Evolutionary conservation across 331 rosid species (phyloP).

Genomic region (Dryas integrifolia): DNA sequence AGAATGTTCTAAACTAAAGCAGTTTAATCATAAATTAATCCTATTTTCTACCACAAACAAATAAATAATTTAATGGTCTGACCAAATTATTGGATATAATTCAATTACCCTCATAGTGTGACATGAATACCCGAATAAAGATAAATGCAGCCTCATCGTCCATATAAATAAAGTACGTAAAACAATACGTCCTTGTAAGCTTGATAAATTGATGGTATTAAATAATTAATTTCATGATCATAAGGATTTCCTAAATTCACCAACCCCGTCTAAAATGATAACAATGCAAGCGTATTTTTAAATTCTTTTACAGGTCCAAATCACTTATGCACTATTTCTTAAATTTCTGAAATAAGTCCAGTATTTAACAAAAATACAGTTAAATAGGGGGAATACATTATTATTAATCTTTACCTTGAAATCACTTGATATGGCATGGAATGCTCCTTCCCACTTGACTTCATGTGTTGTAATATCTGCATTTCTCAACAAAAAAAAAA

Average conservation of each 20-base stretch:
- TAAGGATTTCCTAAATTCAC: neutral
- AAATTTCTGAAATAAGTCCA: neutral
- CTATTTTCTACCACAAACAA: neutral
- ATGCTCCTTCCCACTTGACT: constrained; percentile 94
- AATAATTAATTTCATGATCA: neutral
- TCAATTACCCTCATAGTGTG: neutral
- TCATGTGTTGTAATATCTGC: constrained; percentile 96
- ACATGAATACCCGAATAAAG: neutral
- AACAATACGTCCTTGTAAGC: neutral
- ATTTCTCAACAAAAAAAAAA: constrained; percentile 15
- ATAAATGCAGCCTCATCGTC: neutral
- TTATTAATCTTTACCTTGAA: constrained; percentile 56
- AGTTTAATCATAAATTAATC: neutral
- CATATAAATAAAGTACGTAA: neutral
- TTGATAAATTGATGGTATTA: neutral
- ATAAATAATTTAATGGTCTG: neutral
- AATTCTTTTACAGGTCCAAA: neutral
- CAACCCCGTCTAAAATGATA: neutral
- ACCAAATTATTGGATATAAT: constrained; percentile 8
- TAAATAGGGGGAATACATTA: neutral
- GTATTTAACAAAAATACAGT: neutral
- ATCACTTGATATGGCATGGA: constrained; percentile 99
- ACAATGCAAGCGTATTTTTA: constrained; percentile 2
- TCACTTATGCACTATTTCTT: neutral
- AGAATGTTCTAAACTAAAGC: neutral